Evolutionary conservation across 495 filamentous ascomycete genomes (phyloP).

Genomic region (Penicillium psychrofluorescens): DNA sequence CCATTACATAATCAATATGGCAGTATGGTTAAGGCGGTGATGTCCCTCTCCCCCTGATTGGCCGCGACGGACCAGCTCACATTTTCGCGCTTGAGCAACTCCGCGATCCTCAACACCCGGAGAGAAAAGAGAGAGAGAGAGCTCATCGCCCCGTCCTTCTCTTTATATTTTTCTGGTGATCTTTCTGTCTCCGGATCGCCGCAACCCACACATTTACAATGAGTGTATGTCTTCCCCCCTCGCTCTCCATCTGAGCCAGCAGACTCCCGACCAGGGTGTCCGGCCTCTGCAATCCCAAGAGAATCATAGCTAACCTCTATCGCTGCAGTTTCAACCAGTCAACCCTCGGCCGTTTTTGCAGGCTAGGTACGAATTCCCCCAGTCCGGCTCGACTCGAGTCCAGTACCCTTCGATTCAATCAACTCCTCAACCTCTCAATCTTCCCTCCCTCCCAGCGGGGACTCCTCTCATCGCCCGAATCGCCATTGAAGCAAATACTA

Average conservation of each 20-base stretch:
- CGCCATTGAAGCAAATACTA: background rate
- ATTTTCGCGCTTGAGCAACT: conserved; percentile 25
- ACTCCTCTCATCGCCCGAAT: background rate
- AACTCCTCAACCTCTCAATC: too few species aligned
- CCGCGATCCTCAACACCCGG: conserved; percentile 3
- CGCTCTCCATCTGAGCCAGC: background rate
- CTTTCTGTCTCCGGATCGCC: background rate
- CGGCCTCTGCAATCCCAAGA: background rate
- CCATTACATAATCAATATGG: too few species aligned
- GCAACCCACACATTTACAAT: conserved; percentile 15
- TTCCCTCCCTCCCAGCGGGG: background rate
- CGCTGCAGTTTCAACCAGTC: conserved; percentile 65
- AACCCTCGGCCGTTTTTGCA: conserved; percentile 90
- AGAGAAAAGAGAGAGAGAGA: conserved; percentile 5
- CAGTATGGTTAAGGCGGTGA: conserved; percentile 19
- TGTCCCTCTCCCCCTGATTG: conserved; percentile 14
- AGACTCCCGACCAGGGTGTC: background rate
- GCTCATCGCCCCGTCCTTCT: conserved; percentile 3
- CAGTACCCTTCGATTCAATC: background rate
- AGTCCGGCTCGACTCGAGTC: background rate
- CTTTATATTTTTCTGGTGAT: background rate
- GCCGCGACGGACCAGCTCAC: conserved; percentile 23
- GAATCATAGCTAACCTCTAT: conserved; percentile 7
- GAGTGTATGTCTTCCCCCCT: conserved; percentile 30
- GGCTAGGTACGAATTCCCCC: conserved; percentile 54